These are phyloP conservation scores for Yarrowia phangngaensis DNA, from an alignment of 805 yeast species.

Conservation along the genomic window DNA sequence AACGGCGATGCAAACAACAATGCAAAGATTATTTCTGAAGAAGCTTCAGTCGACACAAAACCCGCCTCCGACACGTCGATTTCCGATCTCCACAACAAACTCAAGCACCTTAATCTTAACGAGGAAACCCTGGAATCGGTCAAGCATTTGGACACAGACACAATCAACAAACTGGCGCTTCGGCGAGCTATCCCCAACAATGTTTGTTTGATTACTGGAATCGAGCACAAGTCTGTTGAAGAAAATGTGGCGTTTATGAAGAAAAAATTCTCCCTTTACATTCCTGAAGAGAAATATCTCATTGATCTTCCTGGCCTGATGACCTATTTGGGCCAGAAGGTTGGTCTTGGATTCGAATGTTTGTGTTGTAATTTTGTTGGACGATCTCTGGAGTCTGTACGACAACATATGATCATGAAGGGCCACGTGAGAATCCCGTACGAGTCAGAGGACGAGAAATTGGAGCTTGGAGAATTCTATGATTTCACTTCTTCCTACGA, in stretches of 20 bases:
- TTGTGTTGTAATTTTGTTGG: slow-evolving; percentile 81
- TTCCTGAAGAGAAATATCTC: slow-evolving; percentile 76
- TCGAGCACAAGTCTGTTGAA: slow-evolving; percentile 51
- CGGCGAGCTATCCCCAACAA: slow-evolving; percentile 38
- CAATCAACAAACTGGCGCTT: slow-evolving; percentile 30
- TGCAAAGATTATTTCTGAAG: background rate
- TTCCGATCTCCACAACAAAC: slow-evolving; percentile 12
- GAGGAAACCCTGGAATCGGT: slow-evolving; percentile 15
- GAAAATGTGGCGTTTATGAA: slow-evolving; percentile 73
- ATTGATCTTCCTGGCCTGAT: slow-evolving; percentile 67
- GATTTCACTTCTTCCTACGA: slow-evolving; percentile 68
- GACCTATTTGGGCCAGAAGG: slow-evolving; percentile 70
- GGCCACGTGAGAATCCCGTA: slow-evolving; percentile 88
- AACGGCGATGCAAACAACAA: background rate
- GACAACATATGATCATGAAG: slow-evolving; percentile 82
- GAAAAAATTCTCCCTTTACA: slow-evolving; percentile 72
- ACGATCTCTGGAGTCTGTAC: slow-evolving; percentile 73
- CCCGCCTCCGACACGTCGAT: too few species aligned
- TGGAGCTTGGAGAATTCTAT: slow-evolving; percentile 73
- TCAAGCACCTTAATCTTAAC: slow-evolving; percentile 26
- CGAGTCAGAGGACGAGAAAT: slow-evolving; percentile 72
- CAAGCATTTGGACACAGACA: slow-evolving; percentile 31
- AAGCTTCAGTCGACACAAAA: background rate
- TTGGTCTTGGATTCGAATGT: slow-evolving; percentile 81
- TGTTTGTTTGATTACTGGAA: slow-evolving; percentile 45